Evolutionary conservation across 805 yeast genomes (phyloP), one percentile per base, ranked within the genome.

Genomic region (Metschnikowia gruessii): DNA sequence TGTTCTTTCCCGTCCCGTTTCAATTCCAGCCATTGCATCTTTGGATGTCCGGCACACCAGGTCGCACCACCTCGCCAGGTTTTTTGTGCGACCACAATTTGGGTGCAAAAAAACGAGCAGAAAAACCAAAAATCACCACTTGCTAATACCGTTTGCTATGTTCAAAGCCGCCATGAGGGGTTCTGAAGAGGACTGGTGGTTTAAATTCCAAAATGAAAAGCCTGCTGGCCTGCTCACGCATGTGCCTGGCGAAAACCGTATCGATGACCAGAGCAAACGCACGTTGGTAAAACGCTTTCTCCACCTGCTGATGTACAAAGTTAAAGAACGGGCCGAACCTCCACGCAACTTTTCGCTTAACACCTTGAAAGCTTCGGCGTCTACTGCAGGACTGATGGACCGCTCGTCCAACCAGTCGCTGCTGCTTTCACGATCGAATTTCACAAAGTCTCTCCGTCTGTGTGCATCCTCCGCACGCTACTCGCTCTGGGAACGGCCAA

Each of bases 131-230:
- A 16, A n/a, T 35, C 40, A 34, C 44, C 47, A 46, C 46, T 50
- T 42, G 48, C 53, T 50, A 46, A 37, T 30, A 19, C 32, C 37
- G 28, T 50, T 31, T 50, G 53, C 53, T 50, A 50, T 50, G 53
- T 43, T 46, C 40, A 46, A 46, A 41, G 37, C 49, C 42, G 35
- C 49, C 39, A 41, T 45, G 41, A 21, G 45, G 30, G 42, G 42
- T 19, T 26, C 45, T 18, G 49, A 46, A n/a, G 50, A 46, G 17
- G 50, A 42, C 40, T 46, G 50, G 50, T 46, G 50, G 50, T 41
- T 42, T 32, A 42, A 36, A 30, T 46, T 46, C 40, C 50, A 46
- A 33, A 41, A 32, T 29, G 50, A 42, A 19, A 29, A 40, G 15
- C 26, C 47, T 15, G 24, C 30, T 3, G 21, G 34, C 5, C 36